Base-by-base conservation (phyloP, 2,329 filamentous ascomycete species). In the Colletotrichum horii region DNA sequence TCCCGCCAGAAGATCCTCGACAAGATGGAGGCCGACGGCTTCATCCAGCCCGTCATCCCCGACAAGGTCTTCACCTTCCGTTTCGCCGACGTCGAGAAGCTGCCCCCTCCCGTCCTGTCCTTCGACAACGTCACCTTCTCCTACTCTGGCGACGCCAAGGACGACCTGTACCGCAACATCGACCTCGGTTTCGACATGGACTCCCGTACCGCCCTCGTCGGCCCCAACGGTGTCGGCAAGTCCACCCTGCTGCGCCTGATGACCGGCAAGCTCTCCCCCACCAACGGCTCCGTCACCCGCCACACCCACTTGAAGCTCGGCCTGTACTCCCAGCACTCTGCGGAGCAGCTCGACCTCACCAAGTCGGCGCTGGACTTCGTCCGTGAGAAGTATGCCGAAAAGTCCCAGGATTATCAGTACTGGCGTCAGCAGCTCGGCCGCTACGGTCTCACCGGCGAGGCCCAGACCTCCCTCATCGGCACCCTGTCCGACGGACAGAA, bases 111-210 rank as follows among this genome's bases (percentile, higher is more conserved):
- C 52, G 97, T 99, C 61, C 89, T 99, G 80, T 96, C 97, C 12
- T 98, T 99, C 82, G 97, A 99, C 87, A 91, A 98, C 80, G 97
- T 99, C 80, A 98, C 96, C 73, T 99, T 99, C 89, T 98, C 96
- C 58, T 99, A 99, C 91, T 98, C 95, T 71, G 97, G 97, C 77
- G 92, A 98, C 16, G 82, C 92, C 70, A 93, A 95, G 83, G 97
- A 99, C 84, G 97, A 98, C 84, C 90, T 99, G 70, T 99, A 99
- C 90, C 95, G 96, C 87, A 92, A 98, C 88, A 92, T 99, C 56
- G 97, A 99, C 84, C 94, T 99, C 78, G 97, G 97, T 92, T 97
- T 99, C 81, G 97, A 99, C 87, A 99, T 99, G 97, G 97, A 99
- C 89, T 98, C 96, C 77, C 94, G 97, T 88, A 98, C 96, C 62